Conservation (phyloP, 805 yeast genomes). For the Kuraishia molischiana region DNA sequence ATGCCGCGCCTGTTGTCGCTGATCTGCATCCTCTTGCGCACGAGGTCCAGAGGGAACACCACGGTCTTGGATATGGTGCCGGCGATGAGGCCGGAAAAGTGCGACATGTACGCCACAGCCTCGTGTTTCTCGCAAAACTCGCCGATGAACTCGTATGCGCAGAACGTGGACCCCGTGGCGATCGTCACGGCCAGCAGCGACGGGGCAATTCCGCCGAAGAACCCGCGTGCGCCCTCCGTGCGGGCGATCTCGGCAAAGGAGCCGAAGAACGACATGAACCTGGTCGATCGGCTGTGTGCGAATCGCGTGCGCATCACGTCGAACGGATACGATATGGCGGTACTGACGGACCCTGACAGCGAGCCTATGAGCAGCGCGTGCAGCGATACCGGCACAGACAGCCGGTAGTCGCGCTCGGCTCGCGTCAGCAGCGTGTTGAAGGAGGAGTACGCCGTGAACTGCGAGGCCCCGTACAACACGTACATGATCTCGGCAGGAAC, state of each 20-base stretch:
- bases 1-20: constrained; percentile 10
- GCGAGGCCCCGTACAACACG: constrained; percentile 74
- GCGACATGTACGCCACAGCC: constrained; percentile 11
- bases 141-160: constrained; percentile 48
- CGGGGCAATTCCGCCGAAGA: constrained; percentile 39
- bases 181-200: constrained; percentile 57
- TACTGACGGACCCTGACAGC: constrained; percentile 67
- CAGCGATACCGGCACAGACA: constrained; percentile 21
- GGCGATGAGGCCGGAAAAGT: constrained; percentile 62
- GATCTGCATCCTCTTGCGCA: constrained; percentile 73
- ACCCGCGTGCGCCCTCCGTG: constrained; percentile 30
- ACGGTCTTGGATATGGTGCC: constrained; percentile 66
- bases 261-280: constrained; percentile 20
- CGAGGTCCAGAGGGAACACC: constrained; percentile 80
- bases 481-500: constrained; percentile 87
- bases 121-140: constrained; percentile 14
- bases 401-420: constrained; percentile 13
- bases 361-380: constrained; percentile 60
- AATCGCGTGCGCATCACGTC: constrained; percentile 83
- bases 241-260: constrained; percentile 25
- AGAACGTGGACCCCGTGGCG: constrained; percentile 67
- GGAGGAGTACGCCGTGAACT: constrained; percentile 63
- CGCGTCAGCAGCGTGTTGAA: constrained; percentile 34
- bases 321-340: constrained; percentile 74
- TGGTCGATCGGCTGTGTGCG: constrained; percentile 46